Conservation (phyloP, 768 basidiomycete genomes). For the Cyclocybe cylindracea region DNA sequence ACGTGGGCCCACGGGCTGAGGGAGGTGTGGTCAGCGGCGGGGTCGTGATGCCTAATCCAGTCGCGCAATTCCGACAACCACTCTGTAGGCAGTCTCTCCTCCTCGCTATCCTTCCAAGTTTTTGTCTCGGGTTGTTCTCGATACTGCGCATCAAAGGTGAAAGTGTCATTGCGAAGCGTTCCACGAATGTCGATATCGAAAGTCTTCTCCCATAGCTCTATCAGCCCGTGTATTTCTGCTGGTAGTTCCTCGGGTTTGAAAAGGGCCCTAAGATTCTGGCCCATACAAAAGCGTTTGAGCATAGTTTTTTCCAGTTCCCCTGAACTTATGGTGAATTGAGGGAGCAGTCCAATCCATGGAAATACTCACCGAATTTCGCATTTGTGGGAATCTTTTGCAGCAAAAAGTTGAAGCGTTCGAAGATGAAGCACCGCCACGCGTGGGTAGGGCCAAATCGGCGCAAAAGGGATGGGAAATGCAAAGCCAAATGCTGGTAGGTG, state of each 20-base stretch:
- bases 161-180: not conserved
- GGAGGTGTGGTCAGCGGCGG: too few species aligned
- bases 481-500: constrained; percentile 39
- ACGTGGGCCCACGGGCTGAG: too few species aligned
- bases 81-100: too few species aligned
- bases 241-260: not conserved
- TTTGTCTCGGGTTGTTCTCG: not conserved
- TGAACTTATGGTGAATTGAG: constrained; percentile 2
- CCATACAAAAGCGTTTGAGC: constrained; percentile 16
- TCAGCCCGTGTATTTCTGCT: too few species aligned
- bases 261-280: constrained; percentile 7
- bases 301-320: constrained; percentile 30
- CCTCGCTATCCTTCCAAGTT: too few species aligned
- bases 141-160: not conserved
- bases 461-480: constrained; percentile 36
- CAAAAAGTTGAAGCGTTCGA: constrained; percentile 30
- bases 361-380: constrained; percentile 28
- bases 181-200: not conserved
- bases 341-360: not conserved
- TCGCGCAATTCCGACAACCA: too few species aligned
- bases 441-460: constrained; percentile 35
- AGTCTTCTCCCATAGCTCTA: too few species aligned
- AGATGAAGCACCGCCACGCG: constrained; percentile 35
- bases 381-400: constrained; percentile 27
- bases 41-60: too few species aligned